Conservation (phyloP, 148 eudicot genomes). For the Rhododendron simsii region DNA sequence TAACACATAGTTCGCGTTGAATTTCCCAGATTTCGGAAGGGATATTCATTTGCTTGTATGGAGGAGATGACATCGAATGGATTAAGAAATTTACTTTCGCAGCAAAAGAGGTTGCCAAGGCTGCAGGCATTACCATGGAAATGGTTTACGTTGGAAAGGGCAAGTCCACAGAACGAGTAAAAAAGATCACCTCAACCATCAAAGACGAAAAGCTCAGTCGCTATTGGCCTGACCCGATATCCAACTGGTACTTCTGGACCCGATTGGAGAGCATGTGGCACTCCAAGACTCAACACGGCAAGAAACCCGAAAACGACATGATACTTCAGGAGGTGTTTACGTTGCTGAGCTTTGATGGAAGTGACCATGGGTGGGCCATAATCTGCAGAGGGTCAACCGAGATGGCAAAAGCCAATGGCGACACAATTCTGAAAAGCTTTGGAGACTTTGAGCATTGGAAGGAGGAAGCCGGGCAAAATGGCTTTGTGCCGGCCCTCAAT, state of each 20-base stretch:
- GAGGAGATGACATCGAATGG: conserved; percentile 85
- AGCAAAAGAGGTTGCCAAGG: conserved; percentile 33
- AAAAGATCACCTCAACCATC: conserved; percentile 27
- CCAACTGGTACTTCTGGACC: conserved; percentile 82
- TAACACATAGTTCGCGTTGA: not conserved
- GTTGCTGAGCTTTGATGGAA: conserved; percentile 61
- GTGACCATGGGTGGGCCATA: conserved; percentile 78
- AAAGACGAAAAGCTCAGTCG: conserved; percentile 32
- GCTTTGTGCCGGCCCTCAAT: conserved; percentile 57
- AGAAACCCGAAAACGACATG: conserved; percentile 36
- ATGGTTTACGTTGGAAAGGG: conserved; percentile 77
- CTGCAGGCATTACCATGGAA: conserved; percentile 42
- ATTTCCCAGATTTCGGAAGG: conserved; percentile 39
- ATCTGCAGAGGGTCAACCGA: conserved; percentile 47
- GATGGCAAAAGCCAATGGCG: conserved; percentile 54
- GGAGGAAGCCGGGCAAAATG: conserved; percentile 32
- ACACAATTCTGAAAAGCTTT: conserved; percentile 32
- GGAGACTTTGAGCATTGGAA: conserved; percentile 44
- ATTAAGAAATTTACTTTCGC: conserved; percentile 38
- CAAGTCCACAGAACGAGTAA: conserved; percentile 51
- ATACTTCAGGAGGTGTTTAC: conserved; percentile 41
- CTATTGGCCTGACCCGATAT: conserved; percentile 39
- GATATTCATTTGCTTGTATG: conserved; percentile 64
- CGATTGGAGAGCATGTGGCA: conserved; percentile 83
- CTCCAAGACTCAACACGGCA: conserved; percentile 65